Evolutionary conservation across 73 alveolate genomes (phyloP), one percentile per base, ranked within the genome.

Genomic region (Tetrahymena malaccensis): DNA sequence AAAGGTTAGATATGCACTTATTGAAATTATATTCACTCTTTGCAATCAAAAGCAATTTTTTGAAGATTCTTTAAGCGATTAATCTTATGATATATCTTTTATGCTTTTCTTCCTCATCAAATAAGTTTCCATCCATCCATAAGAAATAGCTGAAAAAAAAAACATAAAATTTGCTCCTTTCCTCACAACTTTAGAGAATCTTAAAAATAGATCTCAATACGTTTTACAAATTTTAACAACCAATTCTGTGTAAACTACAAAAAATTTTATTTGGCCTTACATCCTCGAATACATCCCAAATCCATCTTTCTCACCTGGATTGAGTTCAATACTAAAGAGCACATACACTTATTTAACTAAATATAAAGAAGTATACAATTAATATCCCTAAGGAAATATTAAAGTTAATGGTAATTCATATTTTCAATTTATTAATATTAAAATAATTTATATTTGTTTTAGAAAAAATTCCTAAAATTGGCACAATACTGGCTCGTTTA

Each of bases 131-230:
- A 95, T 95, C 35, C 97, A 95, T 44, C 95, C 93, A 55, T 85
- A 89, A 93, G 97, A 95, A 89, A 70, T 95, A 35, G 97, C 93
- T 27, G 97, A 95, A 44, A 85, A 95, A 35, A 94, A 94, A 35
- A 85, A 95, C 34, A 35, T 70, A 17, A 95, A 95, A 35, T 85
- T 94, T 33, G 85, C 83, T 7, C 97, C 97, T 21, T 95, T 85
- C 37, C 94, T 85, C 35, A 95, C 97, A 2, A 85, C 97, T 8
- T 89, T 95, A 50, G 95, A 85, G 55, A 70, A 85, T 31, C 93
- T 95, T 10, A 95, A 95, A 38, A 34, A 21, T 50, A 95, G 97
- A 95, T 93, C 97, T 55, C 89, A 95, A 85, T 85, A 95, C 31
- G 84, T 95, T 50, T 55, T 95, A 35, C 84, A 70, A 55, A 95